Evolutionary conservation across 2,329 filamentous ascomycete species (phyloP).

Genomic region (Akanthomyces dipterigenus): DNA sequence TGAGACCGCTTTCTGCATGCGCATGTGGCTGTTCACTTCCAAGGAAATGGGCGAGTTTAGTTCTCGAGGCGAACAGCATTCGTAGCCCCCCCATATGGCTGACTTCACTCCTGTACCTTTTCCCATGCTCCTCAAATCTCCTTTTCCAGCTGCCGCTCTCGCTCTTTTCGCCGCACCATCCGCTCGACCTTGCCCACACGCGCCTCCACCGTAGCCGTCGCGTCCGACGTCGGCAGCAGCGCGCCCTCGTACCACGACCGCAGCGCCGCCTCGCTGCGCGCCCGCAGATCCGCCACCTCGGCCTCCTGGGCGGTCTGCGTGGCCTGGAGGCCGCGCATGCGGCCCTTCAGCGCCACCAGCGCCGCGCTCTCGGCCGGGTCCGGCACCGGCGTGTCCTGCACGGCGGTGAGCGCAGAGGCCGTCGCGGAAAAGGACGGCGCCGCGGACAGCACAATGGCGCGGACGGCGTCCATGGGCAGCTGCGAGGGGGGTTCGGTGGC

Average conservation of each 20-base stretch:
- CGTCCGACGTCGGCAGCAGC: slow-evolving; percentile 60
- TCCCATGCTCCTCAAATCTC: slow-evolving; percentile 20
- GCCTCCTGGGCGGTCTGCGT: slow-evolving; percentile 55
- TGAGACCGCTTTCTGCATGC: background rate
- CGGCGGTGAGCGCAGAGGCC: slow-evolving; percentile 51
- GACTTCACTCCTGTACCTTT: background rate
- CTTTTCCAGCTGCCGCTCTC: slow-evolving; percentile 44
- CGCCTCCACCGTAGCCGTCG: slow-evolving; percentile 65
- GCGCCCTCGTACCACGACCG: slow-evolving; percentile 69
- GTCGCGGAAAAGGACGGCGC: slow-evolving; percentile 49
- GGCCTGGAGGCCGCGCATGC: slow-evolving; percentile 54
- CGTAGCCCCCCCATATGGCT: background rate
- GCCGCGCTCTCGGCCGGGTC: slow-evolving; percentile 47
- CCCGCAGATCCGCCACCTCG: slow-evolving; percentile 57
- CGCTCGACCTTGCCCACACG: slow-evolving; percentile 60
- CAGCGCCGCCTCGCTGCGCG: slow-evolving; percentile 54
- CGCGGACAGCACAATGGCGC: slow-evolving; percentile 48
- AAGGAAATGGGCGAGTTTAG: background rate
- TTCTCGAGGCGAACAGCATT: background rate
- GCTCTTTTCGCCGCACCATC: slow-evolving; percentile 57
- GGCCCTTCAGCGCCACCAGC: slow-evolving; percentile 51
- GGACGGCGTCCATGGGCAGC: slow-evolving; percentile 44
- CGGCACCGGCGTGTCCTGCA: slow-evolving; percentile 49
- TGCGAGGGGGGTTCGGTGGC: slow-evolving; percentile 43
- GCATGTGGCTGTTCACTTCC: background rate